Evolutionary conservation across 768 basidiomycete species (phyloP), one percentile per base, ranked within the genome.

Genomic region (Porphyrellus cyaneotinctus): DNA sequence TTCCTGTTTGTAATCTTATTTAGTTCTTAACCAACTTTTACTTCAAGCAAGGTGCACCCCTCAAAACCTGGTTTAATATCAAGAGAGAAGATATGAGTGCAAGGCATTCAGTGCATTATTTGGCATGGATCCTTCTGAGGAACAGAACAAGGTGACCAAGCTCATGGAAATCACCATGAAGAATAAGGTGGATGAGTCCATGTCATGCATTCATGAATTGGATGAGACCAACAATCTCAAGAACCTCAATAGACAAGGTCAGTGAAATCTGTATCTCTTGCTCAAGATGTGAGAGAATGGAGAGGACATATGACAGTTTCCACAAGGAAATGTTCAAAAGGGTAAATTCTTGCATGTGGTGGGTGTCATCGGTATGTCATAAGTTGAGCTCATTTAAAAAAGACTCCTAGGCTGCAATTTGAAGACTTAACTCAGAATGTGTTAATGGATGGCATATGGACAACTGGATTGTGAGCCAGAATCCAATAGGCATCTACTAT

Each of bases 1-100:
- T n/a, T n/a, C n/a, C n/a, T n/a, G n/a, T n/a, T n/a, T n/a, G n/a
- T n/a, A n/a, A n/a, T n/a, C n/a, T n/a, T n/a, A n/a, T n/a, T n/a
- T n/a, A n/a, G n/a, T 85, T 92, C 67, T 90, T 94, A 17, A 76
- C 82, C 52, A 85, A 93, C 43, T 92, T 95, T 71, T 97, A 95
- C 74, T 95, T 95, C 79, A 93, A 93, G 71, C 85, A 85, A 45
- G 94, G 94, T 10, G 89, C 93, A 0, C 76, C 90, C 15, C 79
- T 94, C 28, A 87, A 94, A 67, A 82, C 84, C 14, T 80, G 88
- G 35, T 95, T 92, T 70, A 83, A 78, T 43, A 69, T 82, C 45
- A 87, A 93, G 87, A 94, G 63, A 79, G 81, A 42, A 74, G 77
- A 53, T 79, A 88, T 44, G 91, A 94, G 62, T 72, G 75, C 35